Base-by-base conservation (phyloP, 371 early-diverging fungal species). In the Sporodiniella umbellata region DNA sequence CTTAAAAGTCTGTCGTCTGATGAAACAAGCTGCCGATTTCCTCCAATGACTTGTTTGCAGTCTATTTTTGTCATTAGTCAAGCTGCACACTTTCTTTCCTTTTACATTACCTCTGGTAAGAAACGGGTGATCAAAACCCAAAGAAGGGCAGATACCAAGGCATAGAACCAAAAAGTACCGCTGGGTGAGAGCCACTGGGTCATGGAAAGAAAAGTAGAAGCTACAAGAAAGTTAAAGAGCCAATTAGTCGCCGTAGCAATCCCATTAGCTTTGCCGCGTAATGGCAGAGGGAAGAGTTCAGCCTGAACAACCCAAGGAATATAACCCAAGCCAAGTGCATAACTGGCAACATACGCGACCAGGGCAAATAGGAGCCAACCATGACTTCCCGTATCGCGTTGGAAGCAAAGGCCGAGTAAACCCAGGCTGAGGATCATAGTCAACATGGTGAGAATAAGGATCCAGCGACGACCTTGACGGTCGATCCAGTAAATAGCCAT, bases 241-340 rank as follows among this genome's bases (percentile, higher is more conserved):
- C 82, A 85, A 46, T 85, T 85, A 18, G 63, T 68, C 14, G 73
- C 79, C 23, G 84, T 83, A 2, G 81, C 75, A 50, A 83, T 62
- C 15, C 84, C 85, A 23, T 75, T 79, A 4, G 78, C 82, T 53
- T 78, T 72, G 23, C 83, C 81, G 15, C 84, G 70, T 23, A 81
- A 51, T 23, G 68, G 60, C n/a, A 79, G 59, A 3, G 75, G 69
- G 49, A 85, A 83, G 3, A 85, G 39, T 52, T 85, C 85, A 25
- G 79, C 78, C 46, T 83, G 81, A 17, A 85, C 70, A 18, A 83
- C 48, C 62, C 65, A 69, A 3, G 83, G 83, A 3, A 77, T 75
- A 64, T 80, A 77, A 1, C 85, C 85, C 6, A 85, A 45, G 8
- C 85, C 85, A 11, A 80, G 58, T n/a, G 82, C 85, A 54, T 81